Base-by-base conservation (phyloP, 2,329 filamentous ascomycete species). In the Alternaria consortialis region DNA sequence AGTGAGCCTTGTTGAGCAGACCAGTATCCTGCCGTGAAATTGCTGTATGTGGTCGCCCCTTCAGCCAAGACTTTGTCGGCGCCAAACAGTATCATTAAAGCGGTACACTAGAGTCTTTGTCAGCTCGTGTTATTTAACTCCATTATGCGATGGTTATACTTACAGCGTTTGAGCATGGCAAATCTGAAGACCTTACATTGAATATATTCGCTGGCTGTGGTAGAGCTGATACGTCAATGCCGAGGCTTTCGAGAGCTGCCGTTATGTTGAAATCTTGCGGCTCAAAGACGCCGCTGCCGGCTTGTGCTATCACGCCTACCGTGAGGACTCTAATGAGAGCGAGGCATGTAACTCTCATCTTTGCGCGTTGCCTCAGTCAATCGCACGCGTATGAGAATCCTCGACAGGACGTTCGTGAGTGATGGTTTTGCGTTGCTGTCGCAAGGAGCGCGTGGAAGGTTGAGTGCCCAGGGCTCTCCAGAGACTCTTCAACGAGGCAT, bases 1-100 rank as follows among this genome's bases (percentile, higher is more conserved):
- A 69, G 53, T 4, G 39, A 36, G 5, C 55, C 61, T 62, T 74
- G 72, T 51, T 74, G 69, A 7, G 53, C 53, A n/a, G 72, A 71
- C 72, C 71, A 74, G 34, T 66, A 75, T 51, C 13, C 55, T 1
- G 37, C 48, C 2, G 55, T 59, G 20, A 59, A 62, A 11, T 42
- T 25, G 13, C 44, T 25, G 43, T 71, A 71, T n/a, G 43, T 39
- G 6, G 60, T 13, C 7, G 13, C 57, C 2, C 46, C 32, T 37
- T 52, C 53, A 37, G 48, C 29, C 11, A 64, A 13, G 7, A 70
- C 53, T 12, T 63, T 61, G 36, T 53, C 55, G 20, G 43, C 37
- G 13, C 66, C 64, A 29, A 60, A 71, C 25, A 72, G 47, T 37
- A 61, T 44, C 4, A 60, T 20, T 29, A 73, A 44, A 5, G 65